Evolutionary conservation across 2,329 filamentous ascomycete species (phyloP), one percentile per base, ranked within the genome.

Genomic region (Tolypocladium cylindrosporum): DNA sequence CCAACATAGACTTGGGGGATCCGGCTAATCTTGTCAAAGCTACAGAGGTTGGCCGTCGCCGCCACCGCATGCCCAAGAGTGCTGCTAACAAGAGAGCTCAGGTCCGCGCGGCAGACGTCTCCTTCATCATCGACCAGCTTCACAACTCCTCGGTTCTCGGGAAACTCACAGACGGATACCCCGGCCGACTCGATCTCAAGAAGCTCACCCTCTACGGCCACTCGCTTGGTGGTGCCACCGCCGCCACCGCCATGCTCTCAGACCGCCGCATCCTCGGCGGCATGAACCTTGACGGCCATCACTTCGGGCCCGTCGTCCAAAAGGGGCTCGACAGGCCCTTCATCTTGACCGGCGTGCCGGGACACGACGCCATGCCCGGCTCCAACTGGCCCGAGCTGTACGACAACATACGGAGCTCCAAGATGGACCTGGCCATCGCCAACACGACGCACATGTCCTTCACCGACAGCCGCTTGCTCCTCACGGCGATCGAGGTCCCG

Each of bases 271-370:
- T 75, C 58, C 58, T 63, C 2, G 73, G 65, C 8, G 72, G 70
- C 48, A 58, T 75, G 2, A 68, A 74, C 60, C 54, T 75, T 19
- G 74, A 77, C 59, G 75, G 75, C n/a, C 40, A 53, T 1, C 55
- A 72, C 1, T 64, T 59, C 16, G 62, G 60, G 11, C 61, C 62
- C 14, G 63, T 64, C 11, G 57, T 58, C 4, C 57, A 63, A 21
- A 39, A 37, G 9, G 66, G 66, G 0, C 55, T 67, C 6, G 58
- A 61, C n/a, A 56, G 57, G 21, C 66, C 68, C 0, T 65, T 68
- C 41, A 14, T 63, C 3, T 55, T 63, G 56, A 59, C 16, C 62
- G 54, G 66, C 43, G 40, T 41, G 1, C 41, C 50, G 4, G 60
- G 63, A 7, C 65, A 66, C 41, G 42, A 58, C 3, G 61, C 62